These are phyloP conservation scores for Elongisporangium prolatum DNA, from an alignment of 352 stramenopile genomes.

Conservation along the genomic window DNA sequence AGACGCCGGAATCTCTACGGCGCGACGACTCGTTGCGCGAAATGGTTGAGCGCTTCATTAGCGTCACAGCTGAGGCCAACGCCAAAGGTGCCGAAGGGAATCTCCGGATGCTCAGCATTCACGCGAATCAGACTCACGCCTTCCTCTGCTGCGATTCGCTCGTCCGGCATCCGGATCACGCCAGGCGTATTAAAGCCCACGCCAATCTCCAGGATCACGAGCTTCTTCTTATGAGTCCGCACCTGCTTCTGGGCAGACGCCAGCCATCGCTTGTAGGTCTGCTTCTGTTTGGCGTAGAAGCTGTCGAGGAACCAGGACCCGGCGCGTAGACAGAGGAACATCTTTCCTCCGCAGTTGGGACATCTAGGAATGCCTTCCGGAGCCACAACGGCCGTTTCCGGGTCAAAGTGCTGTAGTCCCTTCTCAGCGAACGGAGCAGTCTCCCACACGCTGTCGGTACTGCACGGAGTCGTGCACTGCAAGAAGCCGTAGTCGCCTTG, in stretches of 20 bases:
- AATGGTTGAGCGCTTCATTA: slow-evolving; percentile 35
- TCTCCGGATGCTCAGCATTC: slow-evolving; percentile 43
- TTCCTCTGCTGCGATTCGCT: slow-evolving; percentile 32
- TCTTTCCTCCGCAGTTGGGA: slow-evolving; percentile 36
- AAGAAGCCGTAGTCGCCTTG: slow-evolving; percentile 63
- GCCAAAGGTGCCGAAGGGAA: slow-evolving; percentile 49
- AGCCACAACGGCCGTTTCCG: slow-evolving; percentile 54
- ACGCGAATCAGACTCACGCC: slow-evolving; percentile 52
- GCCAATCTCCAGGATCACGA: slow-evolving; percentile 65
- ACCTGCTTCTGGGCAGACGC: slow-evolving; percentile 22
- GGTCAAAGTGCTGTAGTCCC: slow-evolving; percentile 42
- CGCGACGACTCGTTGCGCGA: slow-evolving; percentile 4
- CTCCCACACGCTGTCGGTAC: slow-evolving; percentile 41
- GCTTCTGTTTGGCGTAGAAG: slow-evolving; percentile 10
- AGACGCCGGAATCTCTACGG: too few species aligned
- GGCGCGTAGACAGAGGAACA: slow-evolving; percentile 36
- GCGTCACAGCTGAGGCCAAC: slow-evolving; percentile 38
- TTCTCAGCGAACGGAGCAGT: slow-evolving; percentile 48
- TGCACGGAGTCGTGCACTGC: slow-evolving; percentile 46
- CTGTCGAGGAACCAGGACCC: slow-evolving; percentile 36
- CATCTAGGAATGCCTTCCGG: slow-evolving; percentile 41
- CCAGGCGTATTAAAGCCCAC: slow-evolving; percentile 69
- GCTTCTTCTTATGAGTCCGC: slow-evolving; percentile 35
- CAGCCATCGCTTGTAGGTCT: slow-evolving; percentile 40
- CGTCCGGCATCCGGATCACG: slow-evolving; percentile 52